phyloP scores from a whole-genome alignment of 306 rosid species.

The Lathyrus aphaca region DNA sequence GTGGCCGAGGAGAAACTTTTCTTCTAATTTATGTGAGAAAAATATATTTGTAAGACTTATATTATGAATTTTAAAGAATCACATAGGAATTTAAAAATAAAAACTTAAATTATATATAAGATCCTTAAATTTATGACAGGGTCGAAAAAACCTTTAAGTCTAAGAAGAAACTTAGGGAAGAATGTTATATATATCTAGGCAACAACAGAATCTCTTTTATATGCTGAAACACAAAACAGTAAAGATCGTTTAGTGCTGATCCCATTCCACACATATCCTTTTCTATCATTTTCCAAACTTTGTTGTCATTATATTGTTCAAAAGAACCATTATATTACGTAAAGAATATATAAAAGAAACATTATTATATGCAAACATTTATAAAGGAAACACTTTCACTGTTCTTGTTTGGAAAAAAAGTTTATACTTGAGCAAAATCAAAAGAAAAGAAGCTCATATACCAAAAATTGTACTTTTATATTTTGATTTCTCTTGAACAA shows the following conservation, averaged over 20 bases:
- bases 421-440: slow-evolving; percentile 30
- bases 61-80: too few species aligned
- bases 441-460: slow-evolving; percentile 15
- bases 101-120: too few species aligned
- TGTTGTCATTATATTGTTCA: not conserved
- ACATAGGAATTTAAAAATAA: too few species aligned
- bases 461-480: not conserved
- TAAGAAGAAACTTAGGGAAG: too few species aligned
- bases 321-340: not conserved
- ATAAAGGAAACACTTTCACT: slow-evolving; percentile 32
- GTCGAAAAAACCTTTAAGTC: too few species aligned
- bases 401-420: slow-evolving; percentile 29
- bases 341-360: slow-evolving; percentile 36
- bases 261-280: not conserved
- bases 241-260: not conserved
- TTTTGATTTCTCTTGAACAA: too few species aligned
- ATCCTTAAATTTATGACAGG: too few species aligned
- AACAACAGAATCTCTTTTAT: not conserved
- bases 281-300: not conserved
- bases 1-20: too few species aligned
- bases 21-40: too few species aligned
- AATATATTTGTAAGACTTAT: too few species aligned
- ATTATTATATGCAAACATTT: slow-evolving; percentile 18
- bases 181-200: not conserved
- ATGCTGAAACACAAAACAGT: not conserved